Conservation (phyloP, 352 stramenopile species). For the Globisporangium cederbergense region DNA sequence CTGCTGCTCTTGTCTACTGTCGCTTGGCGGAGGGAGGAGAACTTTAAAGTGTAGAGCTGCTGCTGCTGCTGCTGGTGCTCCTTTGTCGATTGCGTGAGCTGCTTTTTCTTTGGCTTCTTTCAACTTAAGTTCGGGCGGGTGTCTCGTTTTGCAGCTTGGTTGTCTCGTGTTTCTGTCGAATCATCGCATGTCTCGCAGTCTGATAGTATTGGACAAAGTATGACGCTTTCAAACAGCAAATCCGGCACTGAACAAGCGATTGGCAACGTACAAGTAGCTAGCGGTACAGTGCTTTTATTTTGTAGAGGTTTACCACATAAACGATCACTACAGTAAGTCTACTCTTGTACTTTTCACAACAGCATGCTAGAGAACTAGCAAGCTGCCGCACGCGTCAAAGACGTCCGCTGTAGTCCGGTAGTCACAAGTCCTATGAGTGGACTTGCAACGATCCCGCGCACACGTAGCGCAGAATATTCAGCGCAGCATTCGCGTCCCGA, state of each 20-base stretch:
- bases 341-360: no score
- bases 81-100: not conserved
- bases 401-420: no score
- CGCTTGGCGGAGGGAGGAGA: not conserved
- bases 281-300: no score
- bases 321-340: no score
- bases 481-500: no score
- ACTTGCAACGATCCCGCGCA: no score
- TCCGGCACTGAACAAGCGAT: not conserved
- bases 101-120: not conserved
- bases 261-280: no score
- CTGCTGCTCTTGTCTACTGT: not conserved
- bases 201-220: not conserved
- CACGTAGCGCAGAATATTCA: no score
- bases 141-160: not conserved
- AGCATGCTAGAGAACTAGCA: no score
- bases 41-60: not conserved
- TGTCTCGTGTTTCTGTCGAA: constrained; percentile 1
- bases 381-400: no score
- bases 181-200: not conserved
- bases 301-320: no score
- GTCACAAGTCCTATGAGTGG: no score
- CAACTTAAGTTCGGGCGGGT: not conserved
- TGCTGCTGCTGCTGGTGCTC: not conserved
- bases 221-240: not conserved